phyloP scores from a whole-genome alignment of 2,329 filamentous ascomycete species.

The Mycosphaerella arachidis region DNA sequence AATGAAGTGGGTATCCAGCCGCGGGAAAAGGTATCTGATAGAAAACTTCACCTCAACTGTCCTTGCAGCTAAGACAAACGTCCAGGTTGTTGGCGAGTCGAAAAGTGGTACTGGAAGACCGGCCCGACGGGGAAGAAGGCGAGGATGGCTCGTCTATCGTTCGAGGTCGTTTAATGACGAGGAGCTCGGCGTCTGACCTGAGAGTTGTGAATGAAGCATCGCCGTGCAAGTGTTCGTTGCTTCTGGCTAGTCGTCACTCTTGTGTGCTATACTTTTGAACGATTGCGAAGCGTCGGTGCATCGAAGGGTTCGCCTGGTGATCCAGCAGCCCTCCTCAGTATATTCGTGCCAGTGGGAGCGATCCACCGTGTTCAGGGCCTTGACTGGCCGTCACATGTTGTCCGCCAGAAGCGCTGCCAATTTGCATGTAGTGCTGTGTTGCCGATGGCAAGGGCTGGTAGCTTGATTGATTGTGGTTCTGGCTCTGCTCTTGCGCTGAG shows the following conservation, averaged over 20 bases:
- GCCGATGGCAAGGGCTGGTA: slow-evolving; percentile 4
- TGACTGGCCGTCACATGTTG: slow-evolving; percentile 4
- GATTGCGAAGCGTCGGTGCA: not conserved
- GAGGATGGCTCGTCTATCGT: not conserved
- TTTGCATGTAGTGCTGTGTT: slow-evolving; percentile 8
- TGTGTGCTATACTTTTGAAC: not conserved
- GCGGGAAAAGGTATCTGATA: not conserved
- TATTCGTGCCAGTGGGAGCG: not conserved
- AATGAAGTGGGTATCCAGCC: slow-evolving; percentile 6
- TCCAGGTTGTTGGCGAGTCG: not conserved
- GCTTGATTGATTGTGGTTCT: slow-evolving; percentile 2
- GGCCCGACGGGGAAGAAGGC: not conserved
- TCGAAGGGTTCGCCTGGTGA: not conserved
- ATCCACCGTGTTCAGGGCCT: not conserved
- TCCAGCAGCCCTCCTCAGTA: not conserved
- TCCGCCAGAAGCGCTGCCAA: not conserved
- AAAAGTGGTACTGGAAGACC: not conserved
- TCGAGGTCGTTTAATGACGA: not conserved
- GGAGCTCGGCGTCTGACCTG: not conserved
- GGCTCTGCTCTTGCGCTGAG: slow-evolving; percentile 5
- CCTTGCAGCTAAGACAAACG: not conserved
- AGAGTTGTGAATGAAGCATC: not conserved
- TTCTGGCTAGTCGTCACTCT: not conserved
- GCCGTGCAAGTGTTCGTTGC: not conserved
- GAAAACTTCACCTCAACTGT: not conserved